A percentile compares a stretch with the other conserved stretches of the same genome.
phyloP scores from a whole-genome alignment of 106 monocot genomes.

The Posidonia australis region DNA sequence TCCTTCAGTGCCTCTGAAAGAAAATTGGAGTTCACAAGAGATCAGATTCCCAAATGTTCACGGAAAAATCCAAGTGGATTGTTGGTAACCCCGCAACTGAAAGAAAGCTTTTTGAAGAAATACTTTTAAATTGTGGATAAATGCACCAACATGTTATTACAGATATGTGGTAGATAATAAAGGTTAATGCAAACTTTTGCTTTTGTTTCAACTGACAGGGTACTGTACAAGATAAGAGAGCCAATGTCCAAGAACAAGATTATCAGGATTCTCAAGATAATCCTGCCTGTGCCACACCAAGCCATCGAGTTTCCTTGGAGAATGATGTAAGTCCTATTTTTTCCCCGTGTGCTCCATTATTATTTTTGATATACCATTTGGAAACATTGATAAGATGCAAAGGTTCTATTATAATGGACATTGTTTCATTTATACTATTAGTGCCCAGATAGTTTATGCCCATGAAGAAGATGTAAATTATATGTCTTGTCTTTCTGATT shows the following conservation, averaged over 20 bases:
- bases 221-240: conserved; percentile 1
- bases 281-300: conserved; percentile 12
- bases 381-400: too few relatives aligned
- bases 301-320: conserved; percentile 40
- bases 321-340: conserved; percentile 44
- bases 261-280: conserved; percentile 8
- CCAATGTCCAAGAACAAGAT: background rate
- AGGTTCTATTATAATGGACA: too few relatives aligned
- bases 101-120: background rate
- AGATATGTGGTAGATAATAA: background rate
- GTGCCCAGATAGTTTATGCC: too few relatives aligned
- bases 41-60: conserved; percentile 7
- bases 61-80: background rate
- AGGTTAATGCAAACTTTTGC: too few relatives aligned
- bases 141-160: background rate
- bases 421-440: too few relatives aligned
- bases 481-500: too few relatives aligned
- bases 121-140: background rate
- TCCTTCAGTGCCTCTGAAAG: conserved; percentile 44
- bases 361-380: too few relatives aligned
- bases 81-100: conserved; percentile 10
- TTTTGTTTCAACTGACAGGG: conserved; percentile 3
- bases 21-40: conserved; percentile 23
- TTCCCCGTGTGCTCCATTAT: too few relatives aligned
- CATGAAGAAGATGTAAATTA: too few relatives aligned